These are phyloP conservation scores for Cercospora sp. DNA, from an alignment of 2,329 filamentous ascomycete species.

Conservation along the genomic window DNA sequence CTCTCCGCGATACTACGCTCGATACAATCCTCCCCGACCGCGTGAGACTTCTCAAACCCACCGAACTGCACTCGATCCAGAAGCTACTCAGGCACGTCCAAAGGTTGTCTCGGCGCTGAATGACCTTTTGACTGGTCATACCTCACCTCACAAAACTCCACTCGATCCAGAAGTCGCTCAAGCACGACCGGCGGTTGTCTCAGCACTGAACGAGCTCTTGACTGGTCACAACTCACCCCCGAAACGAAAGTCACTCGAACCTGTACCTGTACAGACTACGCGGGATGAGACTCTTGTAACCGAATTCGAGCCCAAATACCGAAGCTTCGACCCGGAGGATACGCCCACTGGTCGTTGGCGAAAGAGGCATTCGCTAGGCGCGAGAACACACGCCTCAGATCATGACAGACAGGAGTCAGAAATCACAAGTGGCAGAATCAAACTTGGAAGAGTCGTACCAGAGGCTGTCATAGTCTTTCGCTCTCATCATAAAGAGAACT, in stretches of 20 bases:
- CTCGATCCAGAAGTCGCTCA: neutral
- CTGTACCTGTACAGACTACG: neutral
- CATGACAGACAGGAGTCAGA: conserved; percentile 8
- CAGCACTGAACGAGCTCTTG: conserved; percentile 15
- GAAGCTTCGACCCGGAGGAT: conserved; percentile 10
- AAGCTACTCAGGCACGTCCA: neutral
- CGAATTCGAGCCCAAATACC: conserved; percentile 14
- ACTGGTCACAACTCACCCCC: conserved; percentile 8
- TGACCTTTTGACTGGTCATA: conserved; percentile 17
- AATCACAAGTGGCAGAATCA: neutral
- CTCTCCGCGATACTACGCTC: neutral
- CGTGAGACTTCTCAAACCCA: neutral
- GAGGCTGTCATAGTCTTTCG: neutral
- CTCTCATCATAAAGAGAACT: neutral
- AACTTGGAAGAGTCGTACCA: neutral
- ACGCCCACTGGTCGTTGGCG: conserved; percentile 19
- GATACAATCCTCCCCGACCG: neutral
- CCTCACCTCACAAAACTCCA: neutral
- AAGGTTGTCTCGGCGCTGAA: neutral
- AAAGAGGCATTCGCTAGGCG: conserved; percentile 4
- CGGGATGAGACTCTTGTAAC: conserved; percentile 8
- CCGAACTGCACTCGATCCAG: neutral
- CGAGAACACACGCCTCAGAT: neutral
- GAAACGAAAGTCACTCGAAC: neutral
- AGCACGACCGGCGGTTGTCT: neutral